These are phyloP conservation scores for Comarum palustre DNA, from an alignment of 306 rosid genomes.

Conservation along the genomic window DNA sequence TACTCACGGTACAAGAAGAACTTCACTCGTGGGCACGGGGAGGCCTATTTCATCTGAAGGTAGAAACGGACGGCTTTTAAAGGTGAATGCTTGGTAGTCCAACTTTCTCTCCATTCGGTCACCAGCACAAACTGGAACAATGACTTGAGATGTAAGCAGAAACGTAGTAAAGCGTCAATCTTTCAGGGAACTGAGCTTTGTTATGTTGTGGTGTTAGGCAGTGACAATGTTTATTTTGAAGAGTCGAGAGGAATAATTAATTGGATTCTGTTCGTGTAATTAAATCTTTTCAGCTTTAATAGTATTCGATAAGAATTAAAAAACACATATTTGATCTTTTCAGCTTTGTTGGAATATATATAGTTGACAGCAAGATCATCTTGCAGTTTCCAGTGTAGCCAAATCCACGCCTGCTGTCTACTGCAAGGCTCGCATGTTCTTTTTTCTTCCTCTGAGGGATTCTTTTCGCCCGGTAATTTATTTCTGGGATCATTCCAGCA, in stretches of 20 bases:
- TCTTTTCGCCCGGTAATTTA: no score
- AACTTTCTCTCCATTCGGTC: slow-evolving; percentile 34
- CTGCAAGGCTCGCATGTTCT: slow-evolving; percentile 65
- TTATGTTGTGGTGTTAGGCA: not conserved
- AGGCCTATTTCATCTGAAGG: slow-evolving; percentile 35
- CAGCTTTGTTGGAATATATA: slow-evolving; percentile 69
- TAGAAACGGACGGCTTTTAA: slow-evolving; percentile 26
- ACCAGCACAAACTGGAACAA: slow-evolving; percentile 40
- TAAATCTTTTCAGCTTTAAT: not conserved
- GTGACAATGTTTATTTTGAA: not conserved
- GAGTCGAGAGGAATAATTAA: not conserved
- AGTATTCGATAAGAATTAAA: not conserved
- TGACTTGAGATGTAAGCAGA: slow-evolving; percentile 24
- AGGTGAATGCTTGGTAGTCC: slow-evolving; percentile 37
- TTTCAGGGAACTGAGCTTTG: not conserved
- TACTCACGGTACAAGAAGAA: slow-evolving; percentile 37
- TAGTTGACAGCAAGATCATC: slow-evolving; percentile 65
- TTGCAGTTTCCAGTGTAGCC: slow-evolving; percentile 57
- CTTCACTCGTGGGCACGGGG: slow-evolving; percentile 62
- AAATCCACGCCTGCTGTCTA: slow-evolving; percentile 81
- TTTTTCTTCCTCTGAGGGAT: slow-evolving; percentile 36
- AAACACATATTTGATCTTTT: not conserved
- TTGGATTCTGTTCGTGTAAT: slow-evolving; percentile 14
- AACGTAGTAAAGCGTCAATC: not conserved
- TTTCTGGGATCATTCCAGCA: slow-evolving; percentile 44